Conservation (phyloP, 2,329 filamentous ascomycete species). For the Aureobasidium sp. region DNA sequence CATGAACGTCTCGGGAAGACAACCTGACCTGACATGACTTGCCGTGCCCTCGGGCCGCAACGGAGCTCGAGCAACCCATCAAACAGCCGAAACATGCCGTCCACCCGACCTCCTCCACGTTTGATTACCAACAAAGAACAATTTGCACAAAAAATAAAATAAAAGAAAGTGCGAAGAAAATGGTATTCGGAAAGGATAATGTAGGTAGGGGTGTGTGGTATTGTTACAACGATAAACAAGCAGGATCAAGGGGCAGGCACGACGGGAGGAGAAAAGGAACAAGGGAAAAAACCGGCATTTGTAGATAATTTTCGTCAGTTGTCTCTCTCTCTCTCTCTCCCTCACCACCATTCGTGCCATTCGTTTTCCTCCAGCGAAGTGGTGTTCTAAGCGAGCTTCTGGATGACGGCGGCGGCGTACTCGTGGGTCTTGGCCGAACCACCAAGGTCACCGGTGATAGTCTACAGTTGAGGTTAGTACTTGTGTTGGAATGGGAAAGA, state of each 20-base stretch:
- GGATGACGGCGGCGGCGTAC: conserved; percentile 88
- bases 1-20: no score
- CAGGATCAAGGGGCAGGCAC: no score
- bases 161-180: neutral
- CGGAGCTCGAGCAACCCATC: neutral
- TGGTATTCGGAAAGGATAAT: conserved; percentile 4
- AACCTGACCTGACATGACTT: no score
- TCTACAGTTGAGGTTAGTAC: conserved; percentile 28
- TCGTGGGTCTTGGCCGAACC: conserved; percentile 94
- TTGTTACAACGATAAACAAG: conserved; percentile 3
- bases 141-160: neutral
- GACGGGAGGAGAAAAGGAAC: neutral
- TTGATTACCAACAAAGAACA: neutral
- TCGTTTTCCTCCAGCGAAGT: conserved; percentile 14
- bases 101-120: conserved; percentile 1
- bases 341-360: conserved; percentile 5
- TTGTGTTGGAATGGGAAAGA: neutral
- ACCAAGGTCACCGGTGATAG: conserved; percentile 88
- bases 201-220: neutral
- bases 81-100: neutral
- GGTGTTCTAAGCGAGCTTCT: conserved; percentile 35
- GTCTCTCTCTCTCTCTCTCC: neutral
- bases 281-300: neutral
- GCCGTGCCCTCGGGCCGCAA: neutral
- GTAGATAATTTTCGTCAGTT: conserved; percentile 7